phyloP scores from a whole-genome alignment of 2,329 filamentous ascomycete species.

The Thermomyces lanuginosus region DNA sequence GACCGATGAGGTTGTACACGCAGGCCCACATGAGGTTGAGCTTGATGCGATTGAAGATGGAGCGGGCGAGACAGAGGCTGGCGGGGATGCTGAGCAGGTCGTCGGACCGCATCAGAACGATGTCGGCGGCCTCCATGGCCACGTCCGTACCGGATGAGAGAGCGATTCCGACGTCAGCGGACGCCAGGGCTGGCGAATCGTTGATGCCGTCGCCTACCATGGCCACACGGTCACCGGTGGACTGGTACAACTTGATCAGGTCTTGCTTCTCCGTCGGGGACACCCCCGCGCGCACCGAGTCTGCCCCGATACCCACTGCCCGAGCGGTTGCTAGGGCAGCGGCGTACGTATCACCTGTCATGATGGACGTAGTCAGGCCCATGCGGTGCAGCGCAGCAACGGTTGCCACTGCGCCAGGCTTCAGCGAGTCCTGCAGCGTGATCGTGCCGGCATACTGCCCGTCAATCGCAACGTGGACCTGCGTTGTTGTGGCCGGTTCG shows the following conservation, averaged over 20 bases:
- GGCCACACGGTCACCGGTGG: slow-evolving; percentile 59
- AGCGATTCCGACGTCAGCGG: slow-evolving; percentile 82
- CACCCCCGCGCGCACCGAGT: slow-evolving; percentile 70
- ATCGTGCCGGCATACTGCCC: slow-evolving; percentile 65
- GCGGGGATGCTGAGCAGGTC: slow-evolving; percentile 88
- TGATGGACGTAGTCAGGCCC: slow-evolving; percentile 74
- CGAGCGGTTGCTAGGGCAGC: slow-evolving; percentile 72
- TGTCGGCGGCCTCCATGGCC: slow-evolving; percentile 89
- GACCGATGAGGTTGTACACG: slow-evolving; percentile 75
- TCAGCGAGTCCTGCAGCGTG: slow-evolving; percentile 77
- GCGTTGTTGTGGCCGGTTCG: slow-evolving; percentile 55
- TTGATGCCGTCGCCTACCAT: slow-evolving; percentile 99
- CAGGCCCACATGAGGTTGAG: slow-evolving; percentile 86
- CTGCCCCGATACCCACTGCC: slow-evolving; percentile 60
- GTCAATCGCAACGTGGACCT: slow-evolving; percentile 82
- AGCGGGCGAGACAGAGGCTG: slow-evolving; percentile 61
- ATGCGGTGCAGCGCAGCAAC: slow-evolving; percentile 70
- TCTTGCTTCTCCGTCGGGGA: slow-evolving; percentile 81
- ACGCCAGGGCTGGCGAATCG: slow-evolving; percentile 86
- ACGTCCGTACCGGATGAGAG: slow-evolving; percentile 89
- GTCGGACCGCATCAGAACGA: slow-evolving; percentile 86
- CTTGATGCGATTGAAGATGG: slow-evolving; percentile 86
- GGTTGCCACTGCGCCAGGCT: slow-evolving; percentile 65
- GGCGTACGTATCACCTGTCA: slow-evolving; percentile 78
- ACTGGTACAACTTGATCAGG: slow-evolving; percentile 65